Evolutionary conservation across 1,139 yeast species (phyloP).

Genomic region (Saccharomyces pastorianus): DNA sequence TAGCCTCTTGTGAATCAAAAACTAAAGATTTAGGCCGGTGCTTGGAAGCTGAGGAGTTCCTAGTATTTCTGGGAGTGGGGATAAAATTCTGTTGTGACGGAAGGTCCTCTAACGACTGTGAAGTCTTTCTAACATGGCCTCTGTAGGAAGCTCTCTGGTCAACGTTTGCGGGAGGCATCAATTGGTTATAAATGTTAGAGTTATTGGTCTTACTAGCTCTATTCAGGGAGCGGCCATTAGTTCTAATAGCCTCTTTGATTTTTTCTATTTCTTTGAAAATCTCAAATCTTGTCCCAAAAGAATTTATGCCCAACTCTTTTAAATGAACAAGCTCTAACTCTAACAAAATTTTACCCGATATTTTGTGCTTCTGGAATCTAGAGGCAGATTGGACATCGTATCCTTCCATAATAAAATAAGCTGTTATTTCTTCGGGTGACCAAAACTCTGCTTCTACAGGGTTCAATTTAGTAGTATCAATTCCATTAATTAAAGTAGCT

Average conservation of each 20-base stretch:
- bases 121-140: constrained; percentile 40
- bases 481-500: neutral
- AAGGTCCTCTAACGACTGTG: constrained; percentile 47
- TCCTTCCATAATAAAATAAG: constrained; percentile 65
- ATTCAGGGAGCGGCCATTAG: neutral
- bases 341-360: constrained; percentile 75
- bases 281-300: constrained; percentile 93
- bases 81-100: constrained; percentile 6
- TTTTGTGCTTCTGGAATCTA: constrained; percentile 78
- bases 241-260: constrained; percentile 34
- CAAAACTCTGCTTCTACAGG: constrained; percentile 44
- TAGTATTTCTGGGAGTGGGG: neutral
- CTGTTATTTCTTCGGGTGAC: constrained; percentile 80
- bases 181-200: constrained; percentile 8
- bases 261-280: constrained; percentile 81
- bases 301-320: constrained; percentile 83
- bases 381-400: constrained; percentile 68
- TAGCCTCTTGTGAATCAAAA: neutral
- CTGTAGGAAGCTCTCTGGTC: constrained; percentile 15
- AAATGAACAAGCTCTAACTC: constrained; percentile 80
- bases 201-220: neutral
- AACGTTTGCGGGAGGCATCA: constrained; percentile 31
- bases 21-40: constrained; percentile 14
- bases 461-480: constrained; percentile 7
- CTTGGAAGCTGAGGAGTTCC: constrained; percentile 5